A percentile compares a stretch with the other conserved stretches of the same genome.
phyloP scores from a whole-genome alignment of 2,329 filamentous ascomycete species.

The Rhinocladiella mackenziei region DNA sequence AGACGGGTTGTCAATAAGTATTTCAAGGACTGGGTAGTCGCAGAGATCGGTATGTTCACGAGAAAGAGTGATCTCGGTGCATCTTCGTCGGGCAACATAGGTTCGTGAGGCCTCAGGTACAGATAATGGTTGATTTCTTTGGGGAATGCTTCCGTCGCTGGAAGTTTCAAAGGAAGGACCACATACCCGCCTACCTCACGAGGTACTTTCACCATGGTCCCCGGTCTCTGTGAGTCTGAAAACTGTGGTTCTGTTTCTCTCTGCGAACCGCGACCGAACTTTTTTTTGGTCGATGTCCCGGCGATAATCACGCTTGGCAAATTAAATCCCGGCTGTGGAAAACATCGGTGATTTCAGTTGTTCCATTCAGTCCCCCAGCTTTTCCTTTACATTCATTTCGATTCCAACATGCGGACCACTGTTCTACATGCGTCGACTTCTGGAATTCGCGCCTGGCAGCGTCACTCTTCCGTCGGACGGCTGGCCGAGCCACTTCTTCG shows the following conservation, averaged over 20 bases:
- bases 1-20: constrained; percentile 70
- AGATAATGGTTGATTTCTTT: constrained; percentile 70
- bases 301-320: constrained; percentile 3
- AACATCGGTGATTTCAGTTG: not conserved
- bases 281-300: constrained; percentile 3
- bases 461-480: constrained; percentile 8
- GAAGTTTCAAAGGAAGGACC: constrained; percentile 65
- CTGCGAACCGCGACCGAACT: constrained; percentile 2
- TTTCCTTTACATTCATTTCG: not conserved
- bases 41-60: constrained; percentile 83
- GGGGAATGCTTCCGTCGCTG: constrained; percentile 59
- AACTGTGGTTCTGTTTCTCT: not conserved
- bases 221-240: no score
- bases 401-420: constrained; percentile 9
- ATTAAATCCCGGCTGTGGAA: no score
- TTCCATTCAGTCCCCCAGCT: not conserved
- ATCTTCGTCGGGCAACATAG: constrained; percentile 68
- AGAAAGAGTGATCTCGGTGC: constrained; percentile 79
- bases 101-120: constrained; percentile 78
- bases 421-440: constrained; percentile 6
- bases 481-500: constrained; percentile 6
- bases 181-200: constrained; percentile 59
- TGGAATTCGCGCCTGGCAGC: not conserved
- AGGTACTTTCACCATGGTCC: constrained; percentile 36
- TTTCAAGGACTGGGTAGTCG: constrained; percentile 72